phyloP scores from a whole-genome alignment of 495 filamentous ascomycete genomes.

The Xylaria longipes region DNA sequence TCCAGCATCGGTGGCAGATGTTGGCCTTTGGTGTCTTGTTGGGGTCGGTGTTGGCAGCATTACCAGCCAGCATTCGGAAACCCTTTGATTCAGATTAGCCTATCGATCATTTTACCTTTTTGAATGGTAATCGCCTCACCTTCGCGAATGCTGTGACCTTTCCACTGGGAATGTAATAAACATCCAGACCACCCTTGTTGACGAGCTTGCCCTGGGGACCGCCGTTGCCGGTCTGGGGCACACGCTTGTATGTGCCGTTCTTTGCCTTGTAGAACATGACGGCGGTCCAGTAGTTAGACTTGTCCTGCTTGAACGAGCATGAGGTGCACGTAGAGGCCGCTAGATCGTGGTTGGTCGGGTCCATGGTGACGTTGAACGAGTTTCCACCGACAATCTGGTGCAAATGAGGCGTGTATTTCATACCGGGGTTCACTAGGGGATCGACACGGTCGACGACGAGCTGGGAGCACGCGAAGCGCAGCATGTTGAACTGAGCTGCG shows the following conservation, averaged over 20 bases:
- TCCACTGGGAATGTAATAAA: slow-evolving; percentile 54
- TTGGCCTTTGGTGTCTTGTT: slow-evolving; percentile 56
- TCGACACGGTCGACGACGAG: slow-evolving; percentile 61
- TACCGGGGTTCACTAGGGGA: slow-evolving; percentile 58
- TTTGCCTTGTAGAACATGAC: slow-evolving; percentile 70
- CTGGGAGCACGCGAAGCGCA: slow-evolving; percentile 64
- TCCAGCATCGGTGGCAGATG: slow-evolving; percentile 65
- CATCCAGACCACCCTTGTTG: slow-evolving; percentile 68
- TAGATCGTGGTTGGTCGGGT: slow-evolving; percentile 56
- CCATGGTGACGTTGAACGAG: slow-evolving; percentile 75
- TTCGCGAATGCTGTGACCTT: slow-evolving; percentile 61
- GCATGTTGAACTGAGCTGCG: slow-evolving; percentile 56
- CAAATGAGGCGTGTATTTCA: slow-evolving; percentile 57
- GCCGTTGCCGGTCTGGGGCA: slow-evolving; percentile 67
- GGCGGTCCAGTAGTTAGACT: slow-evolving; percentile 84
- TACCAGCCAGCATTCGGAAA: slow-evolving; percentile 62
- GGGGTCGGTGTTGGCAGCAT: slow-evolving; percentile 56
- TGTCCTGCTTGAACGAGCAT: slow-evolving; percentile 70
- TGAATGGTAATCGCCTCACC: slow-evolving; percentile 49
- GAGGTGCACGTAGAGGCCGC: slow-evolving; percentile 73
- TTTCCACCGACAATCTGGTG: slow-evolving; percentile 64
- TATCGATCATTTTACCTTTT: slow-evolving; percentile 32
- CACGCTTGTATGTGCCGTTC: slow-evolving; percentile 74
- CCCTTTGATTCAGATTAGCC: slow-evolving; percentile 56
- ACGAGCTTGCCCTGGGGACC: slow-evolving; percentile 65